Evolutionary conservation across 208 protist species (phyloP), one percentile per base, ranked within the genome.

Genomic region (Leishmania tarentolae): DNA sequence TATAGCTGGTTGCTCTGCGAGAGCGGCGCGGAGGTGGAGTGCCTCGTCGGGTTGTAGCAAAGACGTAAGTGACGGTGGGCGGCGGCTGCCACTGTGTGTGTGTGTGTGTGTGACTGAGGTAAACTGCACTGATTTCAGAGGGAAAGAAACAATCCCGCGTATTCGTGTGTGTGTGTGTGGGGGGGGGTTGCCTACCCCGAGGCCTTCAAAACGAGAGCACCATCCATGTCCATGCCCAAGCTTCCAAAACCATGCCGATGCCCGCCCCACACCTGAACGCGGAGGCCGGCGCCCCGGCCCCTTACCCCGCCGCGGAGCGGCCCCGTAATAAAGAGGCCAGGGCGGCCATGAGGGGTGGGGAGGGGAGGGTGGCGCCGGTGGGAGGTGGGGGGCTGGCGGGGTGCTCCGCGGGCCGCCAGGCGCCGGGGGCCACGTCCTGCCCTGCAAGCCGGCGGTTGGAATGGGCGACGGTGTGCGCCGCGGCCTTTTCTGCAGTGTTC

Each of bases 1-100:
- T 65, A 80, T 59, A 84, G 81, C 44, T 83, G 82, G 81, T 70
- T 86, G 53, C 37, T 78, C 11, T 79, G 84, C 65, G 47, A n/a
- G 4, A 66, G 61, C 28, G 74, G 19, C 42, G 37, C 40, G 35
- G 78, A 75, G 73, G 72, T 92, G 80, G 89, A 87, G 44, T 85
- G 82, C 73, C 28, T 85, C 4, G 77, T 82, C 24, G 82, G 82
- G 0, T 44, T 79, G 59, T 85, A 77, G 79, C 28, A 19, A 31
- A 44, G n/a, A 31, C 31, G 47, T 2, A 44, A 44, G 13, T 13
- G 3, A 6, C 15, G 31, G 47, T 44, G 28, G 21, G 7, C 24
- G 46, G 19, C 65, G 28, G 24, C 24, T 17, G 56, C 61, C 61
- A 31, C n/a, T 68, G n/a, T 40, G n/a, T 35, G 50, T 0, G 50